A percentile compares a stretch with the other conserved stretches of the same genome.
Evolutionary conservation across 139 green algal genomes (phyloP).

Genomic region (Chlamydomonas eustigma): DNA sequence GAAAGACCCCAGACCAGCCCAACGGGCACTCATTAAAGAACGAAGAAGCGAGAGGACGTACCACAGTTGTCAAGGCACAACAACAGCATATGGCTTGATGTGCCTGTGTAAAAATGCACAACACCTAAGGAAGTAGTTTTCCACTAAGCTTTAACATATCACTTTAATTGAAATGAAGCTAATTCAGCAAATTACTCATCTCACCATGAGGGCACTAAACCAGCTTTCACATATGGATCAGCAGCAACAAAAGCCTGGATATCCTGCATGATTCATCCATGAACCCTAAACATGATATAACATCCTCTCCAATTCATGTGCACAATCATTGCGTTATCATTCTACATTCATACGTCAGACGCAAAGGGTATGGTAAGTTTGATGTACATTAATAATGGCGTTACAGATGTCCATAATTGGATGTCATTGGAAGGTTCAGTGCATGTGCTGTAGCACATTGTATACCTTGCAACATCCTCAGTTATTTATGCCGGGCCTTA

Average conservation of each 20-base stretch:
- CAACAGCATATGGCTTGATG: slow-evolving; percentile 9
- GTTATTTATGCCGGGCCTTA: too few relatives aligned
- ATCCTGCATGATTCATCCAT: slow-evolving; percentile 41
- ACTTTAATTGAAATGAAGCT: neutral
- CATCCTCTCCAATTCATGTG: neutral
- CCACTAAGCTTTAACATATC: neutral
- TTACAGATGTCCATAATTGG: too few relatives aligned
- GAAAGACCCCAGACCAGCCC: neutral
- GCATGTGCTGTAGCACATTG: too few relatives aligned
- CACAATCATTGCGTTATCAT: too few relatives aligned
- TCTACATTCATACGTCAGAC: too few relatives aligned
- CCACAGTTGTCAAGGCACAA: slow-evolving; percentile 13
- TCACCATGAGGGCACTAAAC: slow-evolving; percentile 31
- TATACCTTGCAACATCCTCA: too few relatives aligned
- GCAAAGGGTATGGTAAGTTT: too few relatives aligned
- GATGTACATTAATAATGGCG: too few relatives aligned
- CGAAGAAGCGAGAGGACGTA: too few relatives aligned
- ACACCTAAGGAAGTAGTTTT: too few relatives aligned
- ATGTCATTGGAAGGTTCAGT: too few relatives aligned
- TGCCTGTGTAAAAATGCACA: neutral
- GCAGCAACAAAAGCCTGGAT: slow-evolving; percentile 66
- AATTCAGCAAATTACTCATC: neutral
- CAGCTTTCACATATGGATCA: slow-evolving; percentile 54
- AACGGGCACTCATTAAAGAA: neutral
- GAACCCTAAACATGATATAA: neutral